Evolutionary conservation across 305 asterid species (phyloP).

Genomic region (Ilex paraguariensis): DNA sequence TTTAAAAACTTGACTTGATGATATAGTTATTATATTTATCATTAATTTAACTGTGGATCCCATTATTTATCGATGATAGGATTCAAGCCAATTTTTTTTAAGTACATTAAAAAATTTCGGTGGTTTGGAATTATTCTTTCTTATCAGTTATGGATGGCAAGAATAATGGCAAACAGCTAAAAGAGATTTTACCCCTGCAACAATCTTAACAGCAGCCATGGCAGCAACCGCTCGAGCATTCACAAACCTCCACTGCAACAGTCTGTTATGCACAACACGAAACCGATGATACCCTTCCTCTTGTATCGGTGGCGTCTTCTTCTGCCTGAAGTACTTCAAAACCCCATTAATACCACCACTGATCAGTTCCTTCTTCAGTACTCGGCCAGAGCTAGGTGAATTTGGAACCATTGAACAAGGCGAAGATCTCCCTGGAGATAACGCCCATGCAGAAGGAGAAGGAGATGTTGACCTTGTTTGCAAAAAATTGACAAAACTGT

Average conservation of each 20-base stretch:
- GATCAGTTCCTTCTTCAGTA: conserved; percentile 21
- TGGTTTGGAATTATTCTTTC: too few species aligned
- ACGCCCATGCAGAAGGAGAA: conserved; percentile 60
- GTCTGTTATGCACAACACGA: conserved; percentile 47
- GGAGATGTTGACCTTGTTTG: conserved; percentile 40
- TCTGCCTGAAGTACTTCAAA: conserved; percentile 55
- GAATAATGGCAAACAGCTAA: background rate
- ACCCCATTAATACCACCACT: conserved; percentile 32
- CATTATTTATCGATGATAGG: too few species aligned
- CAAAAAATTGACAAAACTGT: conserved; percentile 22
- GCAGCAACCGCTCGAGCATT: conserved; percentile 72
- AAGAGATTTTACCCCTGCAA: conserved; percentile 39
- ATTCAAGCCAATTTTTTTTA: too few species aligned
- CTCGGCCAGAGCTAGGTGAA: conserved; percentile 26
- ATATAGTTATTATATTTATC: too few species aligned
- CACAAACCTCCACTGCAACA: conserved; percentile 81
- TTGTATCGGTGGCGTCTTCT: conserved; percentile 39
- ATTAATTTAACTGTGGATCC: rapidly evolving
- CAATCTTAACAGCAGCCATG: conserved; percentile 34
- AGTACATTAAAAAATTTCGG: too few species aligned
- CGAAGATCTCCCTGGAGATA: conserved; percentile 47
- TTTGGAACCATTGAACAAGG: conserved; percentile 25
- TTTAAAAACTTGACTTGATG: too few species aligned
- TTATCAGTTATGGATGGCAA: too few species aligned
- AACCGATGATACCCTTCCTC: conserved; percentile 65